Conservation (phyloP, 2,329 filamentous ascomycete species). For the Neofusicoccum cordaticola region DNA sequence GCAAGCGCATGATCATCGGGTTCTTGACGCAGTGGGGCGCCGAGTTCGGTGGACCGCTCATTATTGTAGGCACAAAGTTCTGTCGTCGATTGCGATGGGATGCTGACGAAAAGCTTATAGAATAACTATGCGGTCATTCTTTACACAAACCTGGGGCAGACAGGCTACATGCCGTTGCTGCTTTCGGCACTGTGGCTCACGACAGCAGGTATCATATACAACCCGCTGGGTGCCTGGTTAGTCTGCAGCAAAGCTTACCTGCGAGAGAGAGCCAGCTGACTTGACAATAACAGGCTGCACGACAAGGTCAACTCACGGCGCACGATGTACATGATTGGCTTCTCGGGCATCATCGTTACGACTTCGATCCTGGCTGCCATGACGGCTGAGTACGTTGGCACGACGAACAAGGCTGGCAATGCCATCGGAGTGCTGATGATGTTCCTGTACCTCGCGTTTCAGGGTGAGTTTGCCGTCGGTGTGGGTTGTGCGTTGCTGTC, state of each 20-base stretch:
- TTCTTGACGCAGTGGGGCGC: slow-evolving; percentile 53
- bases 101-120: slow-evolving; percentile 25
- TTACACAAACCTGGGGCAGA: slow-evolving; percentile 41
- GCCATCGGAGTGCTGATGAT: slow-evolving; percentile 43
- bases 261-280: background rate
- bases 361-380: slow-evolving; percentile 28
- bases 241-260: background rate
- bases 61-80: slow-evolving; percentile 33
- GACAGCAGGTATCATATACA: slow-evolving; percentile 40
- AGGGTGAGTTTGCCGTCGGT: slow-evolving; percentile 22
- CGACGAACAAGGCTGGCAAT: slow-evolving; percentile 40
- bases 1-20: slow-evolving; percentile 50
- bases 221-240: slow-evolving; percentile 18
- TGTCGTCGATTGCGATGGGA: background rate
- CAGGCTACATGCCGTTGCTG: slow-evolving; percentile 41
- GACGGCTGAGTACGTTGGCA: slow-evolving; percentile 39
- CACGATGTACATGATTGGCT: slow-evolving; percentile 29
- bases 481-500: slow-evolving; percentile 28
- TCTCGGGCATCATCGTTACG: slow-evolving; percentile 26
- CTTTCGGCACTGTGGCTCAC: slow-evolving; percentile 43
- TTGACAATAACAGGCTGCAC: slow-evolving; percentile 6
- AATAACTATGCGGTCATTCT: slow-evolving; percentile 38
- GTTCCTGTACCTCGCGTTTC: slow-evolving; percentile 49
- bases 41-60: slow-evolving; percentile 52
- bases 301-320: slow-evolving; percentile 22